phyloP scores from a whole-genome alignment of 2,329 filamentous ascomycete genomes.

The Plectosphaerella plurivora region DNA sequence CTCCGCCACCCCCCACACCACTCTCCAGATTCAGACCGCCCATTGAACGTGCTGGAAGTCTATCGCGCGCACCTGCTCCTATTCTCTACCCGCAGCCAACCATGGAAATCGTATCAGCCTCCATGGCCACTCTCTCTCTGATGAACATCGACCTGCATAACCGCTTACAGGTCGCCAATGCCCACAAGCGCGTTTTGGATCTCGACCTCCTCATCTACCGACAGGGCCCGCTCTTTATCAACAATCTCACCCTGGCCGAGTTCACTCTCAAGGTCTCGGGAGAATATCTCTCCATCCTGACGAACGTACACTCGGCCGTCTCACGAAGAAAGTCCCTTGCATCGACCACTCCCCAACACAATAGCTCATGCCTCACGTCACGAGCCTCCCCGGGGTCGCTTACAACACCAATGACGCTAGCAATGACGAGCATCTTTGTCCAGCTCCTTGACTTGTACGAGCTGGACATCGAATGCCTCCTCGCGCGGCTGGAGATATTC shows the following conservation, averaged over 20 bases:
- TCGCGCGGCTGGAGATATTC: not conserved
- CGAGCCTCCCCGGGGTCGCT: not conserved
- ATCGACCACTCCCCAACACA: not conserved
- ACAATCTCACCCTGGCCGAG: not conserved
- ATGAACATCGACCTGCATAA: not conserved
- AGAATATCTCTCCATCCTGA: not conserved
- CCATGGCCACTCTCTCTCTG: not conserved
- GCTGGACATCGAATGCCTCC: slow-evolving; percentile 11
- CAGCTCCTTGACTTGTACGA: slow-evolving; percentile 1
- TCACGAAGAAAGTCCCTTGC: not conserved
- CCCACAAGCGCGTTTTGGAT: not conserved
- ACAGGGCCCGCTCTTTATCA: not conserved
- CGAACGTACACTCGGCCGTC: not conserved
- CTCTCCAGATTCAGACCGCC: too few relatives aligned
- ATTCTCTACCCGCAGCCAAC: not conserved
- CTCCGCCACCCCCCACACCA: too few relatives aligned
- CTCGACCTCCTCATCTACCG: not conserved
- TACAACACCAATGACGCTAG: not conserved
- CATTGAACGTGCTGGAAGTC: too few relatives aligned
- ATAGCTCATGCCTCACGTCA: not conserved
- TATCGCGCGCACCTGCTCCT: not conserved
- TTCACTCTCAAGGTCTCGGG: not conserved
- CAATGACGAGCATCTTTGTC: slow-evolving; percentile 1
- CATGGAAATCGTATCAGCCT: not conserved
- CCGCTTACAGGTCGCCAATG: not conserved